A percentile compares a stretch with the other conserved stretches of the same genome.
phyloP scores from a whole-genome alignment of 345 rosid species.

The Conringia planisiliqua region DNA sequence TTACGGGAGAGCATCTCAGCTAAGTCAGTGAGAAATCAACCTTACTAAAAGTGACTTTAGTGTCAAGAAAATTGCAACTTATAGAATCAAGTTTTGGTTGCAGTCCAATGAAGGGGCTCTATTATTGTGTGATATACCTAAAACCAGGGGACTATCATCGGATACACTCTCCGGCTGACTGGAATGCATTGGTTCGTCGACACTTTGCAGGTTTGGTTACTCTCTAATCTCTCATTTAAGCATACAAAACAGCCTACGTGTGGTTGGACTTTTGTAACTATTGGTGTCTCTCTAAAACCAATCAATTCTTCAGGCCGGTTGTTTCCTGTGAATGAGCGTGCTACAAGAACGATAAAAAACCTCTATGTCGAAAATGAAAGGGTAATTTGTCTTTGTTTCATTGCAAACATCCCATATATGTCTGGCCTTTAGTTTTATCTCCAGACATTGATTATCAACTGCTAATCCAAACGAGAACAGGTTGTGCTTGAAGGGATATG shows the following conservation, averaged over 20 bases:
- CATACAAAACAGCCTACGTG: neutral
- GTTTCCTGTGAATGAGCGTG: constrained; percentile 83
- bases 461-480: constrained; percentile 38
- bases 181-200: constrained; percentile 80
- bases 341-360: constrained; percentile 80
- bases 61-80: neutral
- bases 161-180: constrained; percentile 86
- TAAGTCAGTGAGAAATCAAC: constrained; percentile 38
- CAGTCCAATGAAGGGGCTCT: constrained; percentile 86
- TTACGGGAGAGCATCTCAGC: constrained; percentile 49
- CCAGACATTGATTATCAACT: constrained; percentile 8
- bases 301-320: constrained; percentile 47
- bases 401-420: neutral
- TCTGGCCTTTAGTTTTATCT: neutral
- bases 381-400: constrained; percentile 41
- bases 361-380: constrained; percentile 96
- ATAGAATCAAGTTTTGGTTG: constrained; percentile 16
- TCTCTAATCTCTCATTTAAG: neutral
- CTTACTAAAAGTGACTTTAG: neutral
- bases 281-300: neutral
- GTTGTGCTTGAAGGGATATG: constrained; percentile 92
- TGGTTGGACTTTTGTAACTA: neutral
- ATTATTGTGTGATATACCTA: constrained; percentile 92
- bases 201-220: constrained; percentile 77
- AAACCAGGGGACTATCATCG: constrained; percentile 93